Percentiles rank a stretch among this genome's conserved stretches.
phyloP scores from a whole-genome alignment of 352 stramenopile genomes.

The Phytophthora macrochlamydospora region DNA sequence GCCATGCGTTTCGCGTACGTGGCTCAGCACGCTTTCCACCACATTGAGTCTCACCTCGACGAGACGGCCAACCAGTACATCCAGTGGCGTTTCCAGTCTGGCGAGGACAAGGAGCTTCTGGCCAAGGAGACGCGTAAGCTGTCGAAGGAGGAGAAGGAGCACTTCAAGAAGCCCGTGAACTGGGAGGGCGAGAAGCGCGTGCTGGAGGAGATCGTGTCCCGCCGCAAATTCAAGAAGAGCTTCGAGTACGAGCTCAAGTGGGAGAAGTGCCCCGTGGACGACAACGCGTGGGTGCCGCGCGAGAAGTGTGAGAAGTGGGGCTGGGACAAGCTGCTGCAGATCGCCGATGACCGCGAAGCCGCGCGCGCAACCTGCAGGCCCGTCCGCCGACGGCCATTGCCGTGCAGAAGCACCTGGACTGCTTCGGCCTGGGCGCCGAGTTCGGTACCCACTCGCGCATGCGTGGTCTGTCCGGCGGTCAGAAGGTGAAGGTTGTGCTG shows the following conservation, averaged over 20 bases:
- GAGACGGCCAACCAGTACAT: constrained; percentile 97
- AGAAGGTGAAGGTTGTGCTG: constrained; percentile 99
- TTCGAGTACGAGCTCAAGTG: constrained; percentile 99
- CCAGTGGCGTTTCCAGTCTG: constrained; percentile 96
- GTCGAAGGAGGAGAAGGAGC: constrained; percentile 92
- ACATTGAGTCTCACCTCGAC: constrained; percentile 97
- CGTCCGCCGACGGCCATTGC: constrained; percentile 94
- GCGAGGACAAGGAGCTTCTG: constrained; percentile 91
- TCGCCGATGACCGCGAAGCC: constrained; percentile 95
- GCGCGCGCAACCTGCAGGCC: constrained; percentile 92
- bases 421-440: constrained; percentile 96
- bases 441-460: constrained; percentile 99
- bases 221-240: constrained; percentile 94
- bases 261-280: constrained; percentile 92
- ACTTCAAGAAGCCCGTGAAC: constrained; percentile 95
- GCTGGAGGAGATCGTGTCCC: constrained; percentile 91
- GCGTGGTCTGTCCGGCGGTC: constrained; percentile 96
- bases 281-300: constrained; percentile 95
- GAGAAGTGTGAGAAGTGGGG: constrained; percentile 97
- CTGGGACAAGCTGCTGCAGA: constrained; percentile 97
- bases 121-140: constrained; percentile 93
- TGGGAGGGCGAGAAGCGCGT: constrained; percentile 92
- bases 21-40: constrained; percentile 97
- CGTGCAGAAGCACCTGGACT: constrained; percentile 97
- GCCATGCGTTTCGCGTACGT: constrained; percentile 96